Base-by-base conservation (phyloP, 768 basidiomycete genomes). In the Suillus placidus region DNA sequence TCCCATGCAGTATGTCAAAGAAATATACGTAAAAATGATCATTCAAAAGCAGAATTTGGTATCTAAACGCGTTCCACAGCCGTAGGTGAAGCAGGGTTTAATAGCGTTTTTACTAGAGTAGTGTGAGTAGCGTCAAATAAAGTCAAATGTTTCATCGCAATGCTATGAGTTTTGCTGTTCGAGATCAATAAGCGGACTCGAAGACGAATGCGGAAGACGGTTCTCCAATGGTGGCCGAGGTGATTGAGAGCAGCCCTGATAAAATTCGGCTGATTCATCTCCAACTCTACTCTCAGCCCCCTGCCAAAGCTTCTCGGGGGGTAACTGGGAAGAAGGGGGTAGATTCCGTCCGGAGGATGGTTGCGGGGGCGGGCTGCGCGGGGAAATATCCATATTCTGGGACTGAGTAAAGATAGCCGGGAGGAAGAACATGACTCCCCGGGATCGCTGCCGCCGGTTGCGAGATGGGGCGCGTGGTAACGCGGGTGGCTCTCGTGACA, bases 361-460 rank as follows among this genome's bases (percentile, higher is more conserved):
- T 52, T 69, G 77, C 1, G 77, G 75, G 8, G 76, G 76, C 1
- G 78, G 77, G 26, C 74, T 78, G 23, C 75, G 75, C 62, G 70
- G 71, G 62, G 69, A 57, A 34, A 76, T 62, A 64, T 80, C 78
- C 35, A 73, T 64, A 57, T 67, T 70, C 52, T 75, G 76, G 16
- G 78, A 74, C 12, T 86, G 81, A 4, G 90, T 83, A 74, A 93
- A 90, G 70, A 92, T 88, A 40, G 92, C 90, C 26, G 93, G 93
- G 60, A 94, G 83, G 82, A 93, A 93, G 78, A 91, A 93, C 58
- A 93, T 77, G 47, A 92, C 85, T 40, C 90, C 88, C 47, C 87
- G 84, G 57, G 84, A 83, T 64, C 81, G 80, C 64, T 85, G 80
- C 30, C 76, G 77, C 64, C 85, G 77, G 55, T 80, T 76, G 56